Percentiles rank a stretch among this genome's conserved stretches.
phyloP scores from a whole-genome alignment of 169 alveolate genomes.

The Babesia ovata region DNA sequence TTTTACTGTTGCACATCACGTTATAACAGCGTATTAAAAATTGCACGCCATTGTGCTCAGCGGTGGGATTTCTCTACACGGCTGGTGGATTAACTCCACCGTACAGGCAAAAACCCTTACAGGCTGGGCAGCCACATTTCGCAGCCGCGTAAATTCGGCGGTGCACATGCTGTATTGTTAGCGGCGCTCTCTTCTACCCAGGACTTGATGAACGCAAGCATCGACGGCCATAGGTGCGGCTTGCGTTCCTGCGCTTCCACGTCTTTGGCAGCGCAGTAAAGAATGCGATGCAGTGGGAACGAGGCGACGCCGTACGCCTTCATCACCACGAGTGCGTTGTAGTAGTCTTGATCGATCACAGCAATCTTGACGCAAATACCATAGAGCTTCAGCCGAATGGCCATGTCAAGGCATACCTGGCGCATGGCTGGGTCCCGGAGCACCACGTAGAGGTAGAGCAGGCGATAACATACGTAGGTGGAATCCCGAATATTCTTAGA shows the following conservation, averaged over 20 bases:
- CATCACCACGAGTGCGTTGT: conserved; percentile 22
- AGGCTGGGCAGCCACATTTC: conserved; percentile 64
- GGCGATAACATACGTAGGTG: conserved; percentile 41
- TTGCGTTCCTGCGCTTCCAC: conserved; percentile 35
- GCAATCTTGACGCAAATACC: conserved; percentile 30
- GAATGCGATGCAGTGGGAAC: conserved; percentile 41
- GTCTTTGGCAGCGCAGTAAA: conserved; percentile 56
- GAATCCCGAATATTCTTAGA: conserved; percentile 46
- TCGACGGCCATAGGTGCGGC: conserved; percentile 54
- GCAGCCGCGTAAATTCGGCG: conserved; percentile 46
- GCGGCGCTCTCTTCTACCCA: conserved; percentile 51
- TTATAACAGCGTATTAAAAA: no score
- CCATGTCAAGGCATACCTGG: conserved; percentile 56
- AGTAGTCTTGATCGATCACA: conserved; percentile 37
- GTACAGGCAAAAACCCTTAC: not conserved
- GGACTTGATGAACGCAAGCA: conserved; percentile 45
- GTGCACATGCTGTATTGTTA: conserved; percentile 13
- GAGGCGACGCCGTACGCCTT: conserved; percentile 26
- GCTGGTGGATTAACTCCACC: no score
- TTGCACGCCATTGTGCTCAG: no score
- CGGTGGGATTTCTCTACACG: no score
- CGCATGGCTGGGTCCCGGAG: conserved; percentile 25
- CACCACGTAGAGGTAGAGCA: conserved; percentile 27
- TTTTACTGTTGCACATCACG: no score
- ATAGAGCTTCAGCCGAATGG: conserved; percentile 49